Evolutionary conservation across 176 grass and related monocot species (phyloP).

Genomic region (Typha latifolia): DNA sequence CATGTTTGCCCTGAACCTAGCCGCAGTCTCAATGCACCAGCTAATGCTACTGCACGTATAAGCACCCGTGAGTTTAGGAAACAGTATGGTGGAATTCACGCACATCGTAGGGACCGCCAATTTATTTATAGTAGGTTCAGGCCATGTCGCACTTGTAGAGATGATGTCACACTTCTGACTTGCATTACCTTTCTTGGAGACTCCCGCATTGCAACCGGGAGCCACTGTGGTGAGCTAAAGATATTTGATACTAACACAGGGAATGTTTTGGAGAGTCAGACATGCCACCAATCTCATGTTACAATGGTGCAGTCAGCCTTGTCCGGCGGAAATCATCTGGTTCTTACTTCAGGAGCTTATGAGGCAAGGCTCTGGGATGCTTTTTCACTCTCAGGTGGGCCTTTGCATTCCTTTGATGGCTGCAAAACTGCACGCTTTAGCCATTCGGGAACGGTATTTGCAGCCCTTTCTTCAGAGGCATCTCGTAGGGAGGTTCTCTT

Average conservation of each 20-base stretch:
- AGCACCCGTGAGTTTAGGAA: slow-evolving; percentile 66
- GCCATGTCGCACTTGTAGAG: slow-evolving; percentile 76
- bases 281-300: slow-evolving; percentile 61
- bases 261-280: slow-evolving; percentile 58
- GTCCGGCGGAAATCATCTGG: slow-evolving; percentile 43
- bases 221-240: slow-evolving; percentile 69
- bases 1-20: slow-evolving; percentile 95
- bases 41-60: slow-evolving; percentile 74
- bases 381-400: slow-evolving; percentile 38
- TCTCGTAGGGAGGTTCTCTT: slow-evolving; percentile 48
- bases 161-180: slow-evolving; percentile 63
- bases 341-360: slow-evolving; percentile 65
- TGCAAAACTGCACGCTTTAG: slow-evolving; percentile 88
- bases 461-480: slow-evolving; percentile 55
- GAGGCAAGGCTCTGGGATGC: slow-evolving; percentile 89
- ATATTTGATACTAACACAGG: slow-evolving; percentile 88
- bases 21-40: slow-evolving; percentile 59
- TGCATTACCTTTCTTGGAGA: slow-evolving; percentile 85
- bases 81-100: slow-evolving; percentile 65
- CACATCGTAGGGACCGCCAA: slow-evolving; percentile 75
- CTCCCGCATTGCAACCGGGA: slow-evolving; percentile 71
- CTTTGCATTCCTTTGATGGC: slow-evolving; percentile 74
- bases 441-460: slow-evolving; percentile 62
- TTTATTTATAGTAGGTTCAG: slow-evolving; percentile 97
- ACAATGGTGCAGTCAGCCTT: slow-evolving; percentile 55